Evolutionary conservation across 228 moss, liverwort and hornwort species (phyloP).

Genomic region (Sphagnum magellanicum): DNA sequence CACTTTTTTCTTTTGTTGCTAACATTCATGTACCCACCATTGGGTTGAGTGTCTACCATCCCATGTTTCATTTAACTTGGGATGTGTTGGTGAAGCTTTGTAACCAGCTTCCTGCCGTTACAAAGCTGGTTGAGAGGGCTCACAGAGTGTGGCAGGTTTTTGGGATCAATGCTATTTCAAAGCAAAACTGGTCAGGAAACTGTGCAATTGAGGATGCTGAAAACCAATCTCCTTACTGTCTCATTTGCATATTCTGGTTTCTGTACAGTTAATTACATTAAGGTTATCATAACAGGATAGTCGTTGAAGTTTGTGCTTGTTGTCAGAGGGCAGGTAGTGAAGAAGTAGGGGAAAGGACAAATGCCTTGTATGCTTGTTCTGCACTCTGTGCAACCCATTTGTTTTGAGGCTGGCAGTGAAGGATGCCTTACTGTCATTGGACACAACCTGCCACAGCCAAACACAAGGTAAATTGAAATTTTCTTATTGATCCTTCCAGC

Average conservation of each 20-base stretch:
- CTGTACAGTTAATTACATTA: not conserved
- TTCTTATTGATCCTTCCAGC: no score
- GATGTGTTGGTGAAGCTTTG: constrained; percentile 40
- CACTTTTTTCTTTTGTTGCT: not conserved
- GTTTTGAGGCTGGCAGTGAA: constrained; percentile 58
- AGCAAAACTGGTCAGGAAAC: constrained; percentile 59
- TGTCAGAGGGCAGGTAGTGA: constrained; percentile 33
- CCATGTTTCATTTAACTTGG: not conserved
- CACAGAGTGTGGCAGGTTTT: constrained; percentile 43
- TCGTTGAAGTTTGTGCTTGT: constrained; percentile 14
- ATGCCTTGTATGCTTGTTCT: constrained; percentile 58
- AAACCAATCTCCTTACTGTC: not conserved
- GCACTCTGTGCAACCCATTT: constrained; percentile 69
- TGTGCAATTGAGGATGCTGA: constrained; percentile 67
- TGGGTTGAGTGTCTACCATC: not conserved
- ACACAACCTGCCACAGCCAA: constrained; percentile 49
- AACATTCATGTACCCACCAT: no score
- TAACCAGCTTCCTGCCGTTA: constrained; percentile 72
- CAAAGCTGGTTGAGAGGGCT: constrained; percentile 55
- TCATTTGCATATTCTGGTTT: constrained; percentile 12
- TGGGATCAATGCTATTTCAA: constrained; percentile 77
- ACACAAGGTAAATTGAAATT: constrained; percentile 39
- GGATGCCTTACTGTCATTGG: constrained; percentile 60
- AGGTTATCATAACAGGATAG: not conserved
- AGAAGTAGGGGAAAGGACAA: constrained; percentile 37